Evolutionary conservation across 2,329 filamentous ascomycete species (phyloP).

Genomic region (Fusarium hainanense): DNA sequence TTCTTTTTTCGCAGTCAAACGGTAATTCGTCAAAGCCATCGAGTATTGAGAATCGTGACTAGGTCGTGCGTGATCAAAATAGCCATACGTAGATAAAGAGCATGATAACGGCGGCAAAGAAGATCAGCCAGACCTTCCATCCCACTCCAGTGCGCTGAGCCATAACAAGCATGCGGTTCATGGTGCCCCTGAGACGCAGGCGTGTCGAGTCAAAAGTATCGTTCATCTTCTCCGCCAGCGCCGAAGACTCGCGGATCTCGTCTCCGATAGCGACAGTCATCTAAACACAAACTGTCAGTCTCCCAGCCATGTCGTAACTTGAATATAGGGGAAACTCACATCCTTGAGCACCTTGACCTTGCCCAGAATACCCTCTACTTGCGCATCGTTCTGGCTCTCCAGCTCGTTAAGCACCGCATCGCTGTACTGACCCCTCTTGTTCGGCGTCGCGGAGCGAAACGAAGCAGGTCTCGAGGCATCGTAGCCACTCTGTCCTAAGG

Average conservation of each 20-base stretch:
- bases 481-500: slow-evolving; percentile 27
- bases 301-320: neutral
- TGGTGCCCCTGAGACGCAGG: slow-evolving; percentile 84
- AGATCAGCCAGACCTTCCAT: slow-evolving; percentile 93
- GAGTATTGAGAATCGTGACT: neutral
- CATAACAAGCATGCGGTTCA: slow-evolving; percentile 98
- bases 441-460: slow-evolving; percentile 77
- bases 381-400: slow-evolving; percentile 93
- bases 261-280: slow-evolving; percentile 94
- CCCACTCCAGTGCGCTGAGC: slow-evolving; percentile 92
- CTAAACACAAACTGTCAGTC: slow-evolving; percentile 55
- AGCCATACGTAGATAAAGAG: slow-evolving; percentile 95
- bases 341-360: slow-evolving; percentile 92
- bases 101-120: slow-evolving; percentile 84
- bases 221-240: slow-evolving; percentile 94
- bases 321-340: slow-evolving; percentile 64
- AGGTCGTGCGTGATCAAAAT: slow-evolving; percentile 63
- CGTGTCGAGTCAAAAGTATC: slow-evolving; percentile 90
- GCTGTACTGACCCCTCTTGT: slow-evolving; percentile 87
- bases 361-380: slow-evolving; percentile 89
- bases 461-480: slow-evolving; percentile 23
- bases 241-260: slow-evolving; percentile 90
- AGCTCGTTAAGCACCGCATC: slow-evolving; percentile 91
- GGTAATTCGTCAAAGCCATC: neutral
- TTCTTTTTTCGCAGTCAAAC: neutral